Evolutionary conservation across 2,329 filamentous ascomycete genomes (phyloP), one percentile per base, ranked within the genome.

Genomic region (Monilinia vaccinii-corymbosi): DNA sequence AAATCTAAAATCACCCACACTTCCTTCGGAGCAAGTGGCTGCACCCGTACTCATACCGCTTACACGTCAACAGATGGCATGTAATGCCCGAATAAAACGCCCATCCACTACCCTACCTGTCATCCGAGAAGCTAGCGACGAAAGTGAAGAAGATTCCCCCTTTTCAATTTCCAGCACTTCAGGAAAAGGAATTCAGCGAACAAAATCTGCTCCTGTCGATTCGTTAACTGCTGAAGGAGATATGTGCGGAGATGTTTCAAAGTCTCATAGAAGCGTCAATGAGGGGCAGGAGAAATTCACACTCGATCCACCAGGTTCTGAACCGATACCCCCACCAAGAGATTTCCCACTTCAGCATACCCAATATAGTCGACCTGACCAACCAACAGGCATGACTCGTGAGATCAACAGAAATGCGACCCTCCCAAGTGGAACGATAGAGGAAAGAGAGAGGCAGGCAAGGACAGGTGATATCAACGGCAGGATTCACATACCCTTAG

Each of bases 1-100:
- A 48, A 50, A 47, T 45, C 38, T 53, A n/a, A 48, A 31, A 13
- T n/a, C 42, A 25, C 16, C 32, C 23, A n/a, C 23, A 16, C 14
- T 18, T 11, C 25, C 25, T 38, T 10, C 14, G 1, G 49, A 60
- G 50, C 21, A 9, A 13, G 40, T 56, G 28, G 47, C 21, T 32
- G 46, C 46, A 28, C 9, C 31, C 2, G 49, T 42, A 25, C 55
- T 49, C 38, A 58, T 59, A 50, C 60, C 65, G 11, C 44, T 65
- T 13, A 63, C 47, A 28, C 60, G 68, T 23, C 55, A 66, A 36
- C 48, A 68, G 44, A 49, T 69, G 50, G 67, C 67, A 25, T 63
- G 65, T 34, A 46, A 44, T 31, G 67, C 66, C 50, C 66, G 66
- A 23, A 62, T 71, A 40, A 67, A 64, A 60, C 64, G 63, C 21